Conservation (phyloP, 495 filamentous ascomycete species). For the Aspergillus hancockii region DNA sequence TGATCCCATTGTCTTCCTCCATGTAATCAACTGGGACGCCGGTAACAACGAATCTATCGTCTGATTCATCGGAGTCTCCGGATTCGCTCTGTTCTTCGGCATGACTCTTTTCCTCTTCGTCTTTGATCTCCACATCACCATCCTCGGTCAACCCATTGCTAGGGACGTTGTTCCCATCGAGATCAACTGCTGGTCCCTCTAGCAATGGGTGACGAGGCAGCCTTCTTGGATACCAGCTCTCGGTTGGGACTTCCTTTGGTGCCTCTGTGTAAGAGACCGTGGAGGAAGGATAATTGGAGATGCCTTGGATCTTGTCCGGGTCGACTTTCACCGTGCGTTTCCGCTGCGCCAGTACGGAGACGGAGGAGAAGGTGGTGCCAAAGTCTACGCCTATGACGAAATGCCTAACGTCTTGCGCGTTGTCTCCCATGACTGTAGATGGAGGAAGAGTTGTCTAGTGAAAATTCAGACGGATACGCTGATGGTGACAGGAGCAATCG, state of each 20-base stretch:
- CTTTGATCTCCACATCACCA: neutral
- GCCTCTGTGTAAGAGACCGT: neutral
- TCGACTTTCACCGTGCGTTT: neutral
- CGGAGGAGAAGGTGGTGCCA: constrained; percentile 7
- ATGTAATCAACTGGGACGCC: neutral
- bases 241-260: constrained; percentile 2
- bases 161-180: neutral
- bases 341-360: neutral
- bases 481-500: neutral
- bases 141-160: neutral
- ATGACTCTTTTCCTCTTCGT: neutral
- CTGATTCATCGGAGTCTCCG: neutral
- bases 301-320: neutral
- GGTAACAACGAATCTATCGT: neutral
- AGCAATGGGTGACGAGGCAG: neutral
- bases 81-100: no score
- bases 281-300: constrained; percentile 2
- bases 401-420: neutral
- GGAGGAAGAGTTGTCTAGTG: neutral
- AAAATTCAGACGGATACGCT: neutral
- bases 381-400: constrained; percentile 11
- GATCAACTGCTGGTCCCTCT: neutral
- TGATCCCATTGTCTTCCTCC: neutral
- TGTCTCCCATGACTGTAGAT: neutral
- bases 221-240: constrained; percentile 1